Conservation (phyloP, 768 basidiomycete species). For the Trametes elegans region DNA sequence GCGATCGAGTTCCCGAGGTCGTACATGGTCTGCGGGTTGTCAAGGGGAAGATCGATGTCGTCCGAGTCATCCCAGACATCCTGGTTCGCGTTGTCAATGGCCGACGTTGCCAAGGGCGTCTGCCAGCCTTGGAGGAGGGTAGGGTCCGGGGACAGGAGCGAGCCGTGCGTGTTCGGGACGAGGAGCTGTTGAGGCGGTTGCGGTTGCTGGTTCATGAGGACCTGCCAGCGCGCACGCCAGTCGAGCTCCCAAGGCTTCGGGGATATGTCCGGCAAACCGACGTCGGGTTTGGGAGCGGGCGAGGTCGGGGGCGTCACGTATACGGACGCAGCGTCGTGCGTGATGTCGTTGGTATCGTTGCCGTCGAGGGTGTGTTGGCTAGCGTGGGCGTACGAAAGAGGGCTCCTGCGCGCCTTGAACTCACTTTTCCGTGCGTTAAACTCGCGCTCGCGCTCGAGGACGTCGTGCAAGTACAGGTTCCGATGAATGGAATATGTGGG, state of each 20-base stretch:
- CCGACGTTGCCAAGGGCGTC: not conserved
- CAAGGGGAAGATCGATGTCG: no score
- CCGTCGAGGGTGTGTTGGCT: not conserved
- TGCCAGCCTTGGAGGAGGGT: not conserved
- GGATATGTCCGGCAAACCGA: no score
- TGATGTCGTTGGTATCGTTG: not conserved
- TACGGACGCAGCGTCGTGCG: not conserved
- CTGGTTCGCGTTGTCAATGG: no score
- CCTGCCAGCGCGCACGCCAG: conserved; percentile 11
- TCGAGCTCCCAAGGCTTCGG: not conserved
- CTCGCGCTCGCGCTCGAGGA: not conserved
- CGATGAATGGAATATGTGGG: conserved; percentile 4
- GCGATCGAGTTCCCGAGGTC: no score
- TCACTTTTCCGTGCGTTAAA: not conserved
- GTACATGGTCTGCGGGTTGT: no score
- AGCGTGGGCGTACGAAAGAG: conserved; percentile 5
- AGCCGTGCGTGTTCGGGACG: not conserved
- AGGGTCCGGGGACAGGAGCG: not conserved
- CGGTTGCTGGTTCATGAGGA: conserved; percentile 1
- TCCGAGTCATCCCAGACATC: no score
- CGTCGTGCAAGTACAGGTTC: conserved; percentile 4
- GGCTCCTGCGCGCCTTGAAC: not conserved
- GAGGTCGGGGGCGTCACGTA: not conserved
- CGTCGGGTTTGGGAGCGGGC: not conserved
- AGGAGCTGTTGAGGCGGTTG: not conserved